phyloP scores from a whole-genome alignment of 73 alveolate species.

The Breviolum minutum region DNA sequence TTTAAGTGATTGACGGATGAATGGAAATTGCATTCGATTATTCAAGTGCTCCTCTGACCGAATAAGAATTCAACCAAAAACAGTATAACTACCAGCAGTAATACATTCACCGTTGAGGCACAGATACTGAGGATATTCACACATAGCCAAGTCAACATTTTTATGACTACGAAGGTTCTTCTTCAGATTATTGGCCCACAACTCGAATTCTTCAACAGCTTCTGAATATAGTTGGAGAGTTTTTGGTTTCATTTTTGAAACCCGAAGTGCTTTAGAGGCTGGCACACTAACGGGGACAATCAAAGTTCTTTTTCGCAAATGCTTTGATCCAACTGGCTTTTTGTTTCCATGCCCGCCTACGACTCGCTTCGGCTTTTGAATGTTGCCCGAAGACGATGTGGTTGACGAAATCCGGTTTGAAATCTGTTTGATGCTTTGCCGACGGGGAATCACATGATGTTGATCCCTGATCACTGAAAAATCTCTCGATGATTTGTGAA shows the following conservation, averaged over 20 bases:
- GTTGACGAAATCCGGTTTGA: neutral
- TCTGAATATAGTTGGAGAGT: neutral
- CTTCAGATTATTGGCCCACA: neutral
- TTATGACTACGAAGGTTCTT: neutral
- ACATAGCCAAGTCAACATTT: neutral
- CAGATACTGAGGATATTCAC: neutral
- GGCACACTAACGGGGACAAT: neutral
- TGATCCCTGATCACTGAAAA: neutral
- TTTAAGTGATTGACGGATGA: constrained; percentile 2
- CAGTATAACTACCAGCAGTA: neutral
- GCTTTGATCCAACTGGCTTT: neutral
- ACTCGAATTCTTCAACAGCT: neutral
- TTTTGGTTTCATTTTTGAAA: neutral
- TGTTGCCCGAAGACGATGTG: constrained; percentile 19
- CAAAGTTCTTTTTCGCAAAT: neutral
- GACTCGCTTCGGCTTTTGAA: neutral
- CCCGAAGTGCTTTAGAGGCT: neutral
- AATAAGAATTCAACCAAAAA: neutral
- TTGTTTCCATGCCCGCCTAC: neutral
- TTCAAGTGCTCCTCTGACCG: neutral
- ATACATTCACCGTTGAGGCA: neutral
- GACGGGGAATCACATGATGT: neutral
- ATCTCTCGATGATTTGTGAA: neutral
- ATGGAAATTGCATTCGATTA: neutral
- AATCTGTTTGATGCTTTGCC: neutral